phyloP scores from a whole-genome alignment of 805 yeast genomes.

The Metschnikowia lachancei region DNA sequence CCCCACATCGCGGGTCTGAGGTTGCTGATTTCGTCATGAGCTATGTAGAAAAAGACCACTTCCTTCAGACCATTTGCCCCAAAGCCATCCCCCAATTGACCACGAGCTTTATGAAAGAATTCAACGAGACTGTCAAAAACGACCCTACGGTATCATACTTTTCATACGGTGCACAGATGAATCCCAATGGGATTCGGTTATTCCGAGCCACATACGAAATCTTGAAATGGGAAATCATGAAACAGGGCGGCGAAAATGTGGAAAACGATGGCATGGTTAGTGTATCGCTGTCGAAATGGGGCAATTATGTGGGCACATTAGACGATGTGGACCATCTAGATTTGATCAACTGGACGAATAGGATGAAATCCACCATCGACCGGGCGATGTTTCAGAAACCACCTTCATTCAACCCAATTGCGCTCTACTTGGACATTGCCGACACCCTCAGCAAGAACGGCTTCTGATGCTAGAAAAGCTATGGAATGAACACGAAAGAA shows the following conservation, averaged over 20 bases:
- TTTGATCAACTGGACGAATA: slow-evolving; percentile 77
- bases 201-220: slow-evolving; percentile 65
- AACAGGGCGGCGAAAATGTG: slow-evolving; percentile 35
- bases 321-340: slow-evolving; percentile 82
- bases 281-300: slow-evolving; percentile 78
- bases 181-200: slow-evolving; percentile 59
- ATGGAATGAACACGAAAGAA: neutral
- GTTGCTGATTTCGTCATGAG: slow-evolving; percentile 68
- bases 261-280: slow-evolving; percentile 87
- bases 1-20: slow-evolving; percentile 87
- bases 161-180: slow-evolving; percentile 77
- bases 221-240: slow-evolving; percentile 34
- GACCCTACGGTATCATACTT: slow-evolving; percentile 67
- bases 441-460: slow-evolving; percentile 61
- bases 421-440: slow-evolving; percentile 66
- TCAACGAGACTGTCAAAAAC: slow-evolving; percentile 53
- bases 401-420: slow-evolving; percentile 59
- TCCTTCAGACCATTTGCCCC: slow-evolving; percentile 25
- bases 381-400: slow-evolving; percentile 28
- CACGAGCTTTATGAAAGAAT: slow-evolving; percentile 47
- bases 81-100: slow-evolving; percentile 62
- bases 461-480: slow-evolving; percentile 30
- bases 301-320: slow-evolving; percentile 74
- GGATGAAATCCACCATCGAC: slow-evolving; percentile 40
- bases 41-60: slow-evolving; percentile 23